Evolutionary conservation across 2,329 filamentous ascomycete species (phyloP).

Genomic region (Fusarium domesticum): DNA sequence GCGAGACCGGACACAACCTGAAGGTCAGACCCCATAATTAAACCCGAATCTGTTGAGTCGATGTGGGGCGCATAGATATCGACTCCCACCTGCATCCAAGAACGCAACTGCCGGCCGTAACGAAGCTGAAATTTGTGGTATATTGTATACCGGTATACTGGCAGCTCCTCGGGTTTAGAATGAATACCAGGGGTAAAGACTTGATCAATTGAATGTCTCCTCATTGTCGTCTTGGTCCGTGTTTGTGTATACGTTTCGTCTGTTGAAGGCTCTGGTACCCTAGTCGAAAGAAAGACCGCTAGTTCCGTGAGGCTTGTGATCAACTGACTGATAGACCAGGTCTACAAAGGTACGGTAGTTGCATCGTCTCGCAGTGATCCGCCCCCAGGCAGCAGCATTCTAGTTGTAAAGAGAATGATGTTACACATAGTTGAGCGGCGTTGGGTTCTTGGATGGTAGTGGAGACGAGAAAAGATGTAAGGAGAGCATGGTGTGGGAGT

Average conservation of each 20-base stretch:
- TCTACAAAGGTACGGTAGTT: slow-evolving; percentile 3
- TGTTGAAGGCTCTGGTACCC: too few relatives aligned
- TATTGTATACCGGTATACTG: too few relatives aligned
- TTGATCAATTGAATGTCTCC: too few relatives aligned
- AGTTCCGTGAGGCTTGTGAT: slow-evolving; percentile 9
- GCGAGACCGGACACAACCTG: slow-evolving; percentile 5
- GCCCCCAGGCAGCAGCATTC: slow-evolving; percentile 25
- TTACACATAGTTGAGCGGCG: not conserved
- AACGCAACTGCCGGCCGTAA: too few relatives aligned
- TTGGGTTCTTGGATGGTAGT: not conserved
- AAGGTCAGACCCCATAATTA: not conserved
- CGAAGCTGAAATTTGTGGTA: too few relatives aligned
- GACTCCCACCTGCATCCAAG: too few relatives aligned
- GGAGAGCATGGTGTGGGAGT: not conserved
- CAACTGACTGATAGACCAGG: slow-evolving; percentile 5
- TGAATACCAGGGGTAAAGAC: too few relatives aligned
- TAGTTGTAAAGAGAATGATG: slow-evolving; percentile 3
- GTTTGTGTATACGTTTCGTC: too few relatives aligned
- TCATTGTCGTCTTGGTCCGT: too few relatives aligned
- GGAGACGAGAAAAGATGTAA: not conserved
- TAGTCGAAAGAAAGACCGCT: too few relatives aligned
- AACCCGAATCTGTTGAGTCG: not conserved
- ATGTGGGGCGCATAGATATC: too few relatives aligned
- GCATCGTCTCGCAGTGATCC: slow-evolving; percentile 6
- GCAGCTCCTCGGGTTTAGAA: too few relatives aligned